phyloP scores from a whole-genome alignment of 768 basidiomycete genomes.

The Suillus discolor region DNA sequence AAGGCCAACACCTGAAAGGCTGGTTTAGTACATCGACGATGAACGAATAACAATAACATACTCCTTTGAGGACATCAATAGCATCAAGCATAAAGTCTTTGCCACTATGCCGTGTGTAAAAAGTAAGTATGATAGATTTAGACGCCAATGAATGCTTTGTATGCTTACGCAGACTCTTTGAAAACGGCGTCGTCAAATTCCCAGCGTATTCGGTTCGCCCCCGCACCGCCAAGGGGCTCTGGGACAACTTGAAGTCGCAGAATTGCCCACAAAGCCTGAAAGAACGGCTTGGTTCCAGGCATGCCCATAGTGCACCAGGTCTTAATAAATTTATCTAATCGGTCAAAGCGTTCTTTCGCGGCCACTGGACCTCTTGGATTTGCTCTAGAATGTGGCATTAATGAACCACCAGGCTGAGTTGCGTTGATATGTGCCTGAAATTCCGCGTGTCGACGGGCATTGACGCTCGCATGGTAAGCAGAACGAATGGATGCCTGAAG shows the following conservation, averaged over 20 bases:
- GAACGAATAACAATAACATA: conserved; percentile 40
- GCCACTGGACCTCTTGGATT: conserved; percentile 66
- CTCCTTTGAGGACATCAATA: conserved; percentile 88
- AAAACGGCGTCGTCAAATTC: conserved; percentile 94
- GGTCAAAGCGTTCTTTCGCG: conserved; percentile 74
- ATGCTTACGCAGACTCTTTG: conserved; percentile 87
- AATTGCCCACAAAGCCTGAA: conserved; percentile 66
- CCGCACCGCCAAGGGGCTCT: conserved; percentile 80
- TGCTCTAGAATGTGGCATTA: conserved; percentile 73
- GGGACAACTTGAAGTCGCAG: conserved; percentile 83
- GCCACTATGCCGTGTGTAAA: conserved; percentile 55
- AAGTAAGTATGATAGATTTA: conserved; percentile 18
- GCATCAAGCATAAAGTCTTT: conserved; percentile 95
- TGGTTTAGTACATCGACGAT: conserved; percentile 12
- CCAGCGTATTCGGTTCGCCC: conserved; percentile 75
- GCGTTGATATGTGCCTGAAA: conserved; percentile 83
- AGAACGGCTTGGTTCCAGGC: conserved; percentile 88
- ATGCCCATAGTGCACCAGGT: conserved; percentile 87
- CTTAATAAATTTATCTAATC: conserved; percentile 71
- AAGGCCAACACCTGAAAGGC: conserved; percentile 62
- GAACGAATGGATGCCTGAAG: conserved; percentile 86
- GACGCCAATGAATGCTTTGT: conserved; percentile 13
- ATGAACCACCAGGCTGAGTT: conserved; percentile 77
- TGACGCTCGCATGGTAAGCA: conserved; percentile 80
- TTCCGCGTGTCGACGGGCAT: conserved; percentile 75